A percentile compares a stretch with the other conserved stretches of the same genome.
These are phyloP conservation scores for Dendrocalamus latiflorus DNA, from an alignment of 202 grass and related monocot species.

Conservation along the genomic window DNA sequence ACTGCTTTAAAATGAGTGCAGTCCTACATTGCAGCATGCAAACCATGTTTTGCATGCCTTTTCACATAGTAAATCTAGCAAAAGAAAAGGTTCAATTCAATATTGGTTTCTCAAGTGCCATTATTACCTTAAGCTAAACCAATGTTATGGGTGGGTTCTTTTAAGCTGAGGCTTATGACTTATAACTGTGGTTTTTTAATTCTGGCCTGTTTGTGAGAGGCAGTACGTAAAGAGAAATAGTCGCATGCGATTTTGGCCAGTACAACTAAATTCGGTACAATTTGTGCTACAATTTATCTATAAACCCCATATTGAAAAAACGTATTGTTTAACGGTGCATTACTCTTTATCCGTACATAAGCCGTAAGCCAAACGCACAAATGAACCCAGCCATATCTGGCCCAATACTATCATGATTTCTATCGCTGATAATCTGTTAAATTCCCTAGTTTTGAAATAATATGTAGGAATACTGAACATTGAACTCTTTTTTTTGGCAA, in stretches of 20 bases:
- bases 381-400: neutral
- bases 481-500: neutral
- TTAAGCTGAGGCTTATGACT: too few relatives aligned
- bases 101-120: neutral
- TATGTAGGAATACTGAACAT: neutral
- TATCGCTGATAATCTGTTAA: neutral
- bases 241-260: too few relatives aligned
- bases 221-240: too few relatives aligned
- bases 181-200: too few relatives aligned
- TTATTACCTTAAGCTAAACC: neutral
- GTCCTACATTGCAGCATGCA: neutral
- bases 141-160: neutral
- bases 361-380: too few relatives aligned
- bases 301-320: too few relatives aligned
- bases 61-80: neutral
- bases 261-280: too few relatives aligned
- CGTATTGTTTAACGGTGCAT: too few relatives aligned
- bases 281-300: too few relatives aligned
- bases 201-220: too few relatives aligned
- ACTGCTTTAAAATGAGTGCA: neutral
- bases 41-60: neutral
- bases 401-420: neutral
- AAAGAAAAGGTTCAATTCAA: neutral
- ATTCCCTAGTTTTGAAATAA: neutral
- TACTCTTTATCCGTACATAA: too few relatives aligned